phyloP scores from a whole-genome alignment of 441 rosid species.

The Metrosideros polymorpha region DNA sequence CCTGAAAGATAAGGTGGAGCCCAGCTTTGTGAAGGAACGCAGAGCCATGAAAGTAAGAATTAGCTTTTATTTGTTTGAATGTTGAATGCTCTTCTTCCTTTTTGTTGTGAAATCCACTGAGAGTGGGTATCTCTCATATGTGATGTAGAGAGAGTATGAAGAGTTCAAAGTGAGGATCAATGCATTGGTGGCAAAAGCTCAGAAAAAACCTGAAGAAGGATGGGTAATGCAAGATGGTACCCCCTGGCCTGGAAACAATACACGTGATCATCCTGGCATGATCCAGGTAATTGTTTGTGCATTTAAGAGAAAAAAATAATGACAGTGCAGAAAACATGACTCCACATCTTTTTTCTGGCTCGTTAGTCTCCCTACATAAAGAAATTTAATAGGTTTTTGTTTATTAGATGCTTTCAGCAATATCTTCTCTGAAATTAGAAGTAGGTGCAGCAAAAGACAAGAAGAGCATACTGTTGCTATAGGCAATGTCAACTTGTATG shows the following conservation, averaged over 20 bases:
- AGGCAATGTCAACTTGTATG: background rate
- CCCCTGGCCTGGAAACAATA: slow-evolving; percentile 15
- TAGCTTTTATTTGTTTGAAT: background rate
- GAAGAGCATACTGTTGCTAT: background rate
- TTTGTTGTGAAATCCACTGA: background rate
- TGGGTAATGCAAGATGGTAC: slow-evolving; percentile 17
- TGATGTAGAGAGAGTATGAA: slow-evolving; percentile 12
- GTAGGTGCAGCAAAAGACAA: background rate
- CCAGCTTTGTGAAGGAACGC: slow-evolving; percentile 12
- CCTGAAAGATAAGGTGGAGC: slow-evolving; percentile 12
- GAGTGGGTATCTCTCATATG: background rate
- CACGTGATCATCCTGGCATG: slow-evolving; percentile 13
- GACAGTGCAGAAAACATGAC: background rate
- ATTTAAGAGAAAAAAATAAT: background rate
- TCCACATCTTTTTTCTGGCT: background rate
- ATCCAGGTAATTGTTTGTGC: slow-evolving; percentile 1
- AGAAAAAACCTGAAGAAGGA: slow-evolving; percentile 16
- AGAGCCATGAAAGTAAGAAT: slow-evolving; percentile 8
- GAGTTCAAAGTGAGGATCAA: slow-evolving; percentile 11
- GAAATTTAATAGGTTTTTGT: background rate
- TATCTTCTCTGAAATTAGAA: background rate
- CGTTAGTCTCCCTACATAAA: background rate
- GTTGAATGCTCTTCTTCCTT: background rate
- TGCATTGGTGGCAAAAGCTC: slow-evolving; percentile 12
- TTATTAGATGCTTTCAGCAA: background rate